These are phyloP conservation scores for Calonectria leucothoes DNA, from an alignment of 2,329 filamentous ascomycete species.

Conservation along the genomic window DNA sequence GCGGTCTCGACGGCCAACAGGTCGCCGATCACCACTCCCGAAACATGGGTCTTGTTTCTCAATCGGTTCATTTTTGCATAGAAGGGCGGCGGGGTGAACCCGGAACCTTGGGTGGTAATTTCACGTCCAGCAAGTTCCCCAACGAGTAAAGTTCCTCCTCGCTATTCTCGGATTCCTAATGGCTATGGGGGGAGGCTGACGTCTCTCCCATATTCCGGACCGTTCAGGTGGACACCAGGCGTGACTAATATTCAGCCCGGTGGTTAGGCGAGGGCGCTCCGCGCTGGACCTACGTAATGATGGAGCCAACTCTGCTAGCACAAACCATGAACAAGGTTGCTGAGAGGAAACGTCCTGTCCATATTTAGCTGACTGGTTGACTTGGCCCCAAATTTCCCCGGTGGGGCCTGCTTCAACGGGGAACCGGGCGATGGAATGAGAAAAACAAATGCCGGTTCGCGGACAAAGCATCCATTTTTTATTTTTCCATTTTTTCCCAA, in stretches of 20 bases:
- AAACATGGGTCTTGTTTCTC: constrained; percentile 16
- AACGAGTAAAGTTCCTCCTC: background rate
- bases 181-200: constrained; percentile 16
- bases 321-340: constrained; percentile 26
- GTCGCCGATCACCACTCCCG: constrained; percentile 14
- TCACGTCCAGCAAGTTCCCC: background rate
- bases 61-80: constrained; percentile 10
- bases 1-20: background rate
- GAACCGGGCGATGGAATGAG: background rate
- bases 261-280: constrained; percentile 6
- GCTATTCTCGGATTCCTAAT: background rate
- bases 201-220: constrained; percentile 4
- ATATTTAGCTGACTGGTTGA: background rate
- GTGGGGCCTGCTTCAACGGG: background rate
- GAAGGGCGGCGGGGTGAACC: background rate
- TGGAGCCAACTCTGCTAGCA: constrained; percentile 30
- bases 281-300: constrained; percentile 36
- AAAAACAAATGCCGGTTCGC: constrained; percentile 3
- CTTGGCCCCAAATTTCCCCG: constrained; percentile 1
- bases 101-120: constrained; percentile 1
- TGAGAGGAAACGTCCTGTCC: constrained; percentile 15
- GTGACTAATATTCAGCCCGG: constrained; percentile 9
- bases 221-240: background rate
- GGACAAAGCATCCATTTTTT: background rate
- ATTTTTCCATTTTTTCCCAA: background rate